phyloP scores from a whole-genome alignment of 495 filamentous ascomycete species.

The Platismatia glauca region DNA sequence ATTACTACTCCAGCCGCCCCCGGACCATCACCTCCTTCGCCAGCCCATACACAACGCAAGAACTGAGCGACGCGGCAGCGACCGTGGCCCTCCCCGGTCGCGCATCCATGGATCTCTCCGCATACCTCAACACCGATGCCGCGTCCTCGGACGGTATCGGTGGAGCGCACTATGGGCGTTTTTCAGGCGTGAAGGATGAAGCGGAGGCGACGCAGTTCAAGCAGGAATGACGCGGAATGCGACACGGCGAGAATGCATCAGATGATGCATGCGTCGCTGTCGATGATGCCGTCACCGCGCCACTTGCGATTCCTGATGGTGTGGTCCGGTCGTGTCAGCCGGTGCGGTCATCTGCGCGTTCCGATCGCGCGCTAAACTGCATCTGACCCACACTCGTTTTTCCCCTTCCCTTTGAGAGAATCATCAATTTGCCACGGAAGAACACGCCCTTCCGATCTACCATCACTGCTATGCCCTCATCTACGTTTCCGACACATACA shows the following conservation, averaged over 20 bases:
- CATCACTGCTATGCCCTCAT: too few relatives aligned
- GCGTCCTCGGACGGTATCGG: neutral
- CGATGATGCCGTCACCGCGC: neutral
- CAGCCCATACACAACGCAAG: conserved; percentile 1
- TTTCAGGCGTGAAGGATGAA: neutral
- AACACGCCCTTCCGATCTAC: too few relatives aligned
- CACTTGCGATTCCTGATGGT: neutral
- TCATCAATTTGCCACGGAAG: too few relatives aligned
- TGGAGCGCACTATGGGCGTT: neutral
- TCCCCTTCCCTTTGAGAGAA: neutral
- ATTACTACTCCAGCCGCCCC: conserved; percentile 1
- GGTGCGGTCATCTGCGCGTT: neutral
- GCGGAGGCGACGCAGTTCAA: neutral
- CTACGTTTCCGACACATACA: too few relatives aligned
- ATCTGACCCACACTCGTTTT: neutral
- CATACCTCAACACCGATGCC: neutral
- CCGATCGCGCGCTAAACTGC: neutral
- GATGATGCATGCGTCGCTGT: neutral
- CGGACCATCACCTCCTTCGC: conserved; percentile 10
- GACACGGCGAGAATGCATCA: neutral
- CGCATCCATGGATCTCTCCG: neutral
- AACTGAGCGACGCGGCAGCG: neutral
- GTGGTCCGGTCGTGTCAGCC: neutral
- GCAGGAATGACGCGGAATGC: conserved; percentile 4
- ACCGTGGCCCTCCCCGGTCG: neutral